phyloP scores from a whole-genome alignment of 2,329 filamentous ascomycete species.

The Fusarium vanettenii region DNA sequence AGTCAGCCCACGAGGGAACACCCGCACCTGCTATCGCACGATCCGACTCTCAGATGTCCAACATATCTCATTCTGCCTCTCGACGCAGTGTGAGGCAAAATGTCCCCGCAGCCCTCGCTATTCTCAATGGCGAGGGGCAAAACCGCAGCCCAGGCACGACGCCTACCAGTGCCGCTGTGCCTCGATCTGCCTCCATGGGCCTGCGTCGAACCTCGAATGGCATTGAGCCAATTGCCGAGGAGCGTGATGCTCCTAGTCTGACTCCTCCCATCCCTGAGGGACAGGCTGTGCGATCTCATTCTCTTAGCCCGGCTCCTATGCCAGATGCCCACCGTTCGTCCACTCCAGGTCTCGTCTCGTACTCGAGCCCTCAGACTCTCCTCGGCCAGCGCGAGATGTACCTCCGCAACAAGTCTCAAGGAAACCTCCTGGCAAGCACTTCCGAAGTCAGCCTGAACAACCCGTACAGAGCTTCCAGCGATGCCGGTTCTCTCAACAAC shows the following conservation, averaged over 20 bases:
- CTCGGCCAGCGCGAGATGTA: conserved; percentile 67
- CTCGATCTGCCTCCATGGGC: conserved; percentile 36
- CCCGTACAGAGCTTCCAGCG: conserved; percentile 50
- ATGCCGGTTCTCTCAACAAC: conserved; percentile 56
- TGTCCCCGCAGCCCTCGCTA: conserved; percentile 38
- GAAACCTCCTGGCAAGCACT: conserved; percentile 48
- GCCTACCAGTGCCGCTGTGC: conserved; percentile 25
- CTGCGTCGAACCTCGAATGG: conserved; percentile 44
- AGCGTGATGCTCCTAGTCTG: conserved; percentile 41
- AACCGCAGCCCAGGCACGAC: conserved; percentile 38
- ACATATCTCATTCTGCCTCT: conserved; percentile 26
- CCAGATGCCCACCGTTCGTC: conserved; percentile 45
- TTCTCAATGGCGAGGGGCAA: conserved; percentile 40
- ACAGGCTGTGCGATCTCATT: conserved; percentile 10
- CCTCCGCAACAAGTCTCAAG: conserved; percentile 63
- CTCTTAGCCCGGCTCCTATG: conserved; percentile 34
- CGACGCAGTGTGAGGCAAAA: conserved; percentile 38
- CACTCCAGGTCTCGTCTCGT: conserved; percentile 61
- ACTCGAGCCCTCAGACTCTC: conserved; percentile 65
- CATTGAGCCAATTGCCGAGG: conserved; percentile 59
- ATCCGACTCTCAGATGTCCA: conserved; percentile 46
- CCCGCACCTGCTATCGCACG: conserved; percentile 47
- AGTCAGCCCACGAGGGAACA: conserved; percentile 67
- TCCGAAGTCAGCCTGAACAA: conserved; percentile 44
- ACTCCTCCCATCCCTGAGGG: conserved; percentile 33